Percentiles rank a stretch among this genome's conserved stretches.
These are phyloP conservation scores for Corylus americana DNA, from an alignment of 306 rosid species.

Conservation along the genomic window DNA sequence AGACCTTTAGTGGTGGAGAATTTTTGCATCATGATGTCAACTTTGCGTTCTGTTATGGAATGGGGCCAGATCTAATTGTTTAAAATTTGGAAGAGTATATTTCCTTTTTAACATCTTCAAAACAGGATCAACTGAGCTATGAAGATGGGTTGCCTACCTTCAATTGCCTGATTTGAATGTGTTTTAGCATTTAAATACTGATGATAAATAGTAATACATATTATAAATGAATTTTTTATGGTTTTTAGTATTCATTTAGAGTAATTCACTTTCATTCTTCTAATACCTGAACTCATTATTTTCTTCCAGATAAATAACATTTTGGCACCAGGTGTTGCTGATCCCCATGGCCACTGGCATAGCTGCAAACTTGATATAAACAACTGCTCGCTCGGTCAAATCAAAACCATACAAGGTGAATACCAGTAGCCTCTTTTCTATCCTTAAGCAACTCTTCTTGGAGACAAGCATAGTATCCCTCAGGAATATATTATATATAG, in stretches of 20 bases:
- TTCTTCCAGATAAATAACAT: conserved; percentile 74
- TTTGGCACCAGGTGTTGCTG: conserved; percentile 89
- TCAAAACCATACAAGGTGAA: conserved; percentile 70
- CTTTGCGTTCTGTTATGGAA: not conserved
- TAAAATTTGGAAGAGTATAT: not conserved
- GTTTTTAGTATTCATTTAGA: not conserved
- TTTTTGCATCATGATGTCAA: not conserved
- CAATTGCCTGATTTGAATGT: not conserved
- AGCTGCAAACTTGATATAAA: conserved; percentile 77
- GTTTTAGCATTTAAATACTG: not conserved
- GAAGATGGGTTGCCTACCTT: not conserved
- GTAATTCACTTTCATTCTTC: not conserved
- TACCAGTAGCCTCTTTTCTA: not conserved
- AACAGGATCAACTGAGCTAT: not conserved
- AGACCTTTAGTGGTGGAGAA: not conserved
- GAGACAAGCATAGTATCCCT: not conserved
- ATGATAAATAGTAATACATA: not conserved
- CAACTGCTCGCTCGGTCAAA: conserved; percentile 74
- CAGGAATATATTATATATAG: not conserved
- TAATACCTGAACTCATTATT: conserved; percentile 22
- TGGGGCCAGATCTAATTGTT: not conserved
- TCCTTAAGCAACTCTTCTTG: not conserved
- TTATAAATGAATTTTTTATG: conserved; percentile 1
- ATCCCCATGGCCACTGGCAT: conserved; percentile 83
- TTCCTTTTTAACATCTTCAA: not conserved